A percentile compares a stretch with the other conserved stretches of the same genome.
phyloP scores from a whole-genome alignment of 495 filamentous ascomycete species.

The Trichoderma gamsii region DNA sequence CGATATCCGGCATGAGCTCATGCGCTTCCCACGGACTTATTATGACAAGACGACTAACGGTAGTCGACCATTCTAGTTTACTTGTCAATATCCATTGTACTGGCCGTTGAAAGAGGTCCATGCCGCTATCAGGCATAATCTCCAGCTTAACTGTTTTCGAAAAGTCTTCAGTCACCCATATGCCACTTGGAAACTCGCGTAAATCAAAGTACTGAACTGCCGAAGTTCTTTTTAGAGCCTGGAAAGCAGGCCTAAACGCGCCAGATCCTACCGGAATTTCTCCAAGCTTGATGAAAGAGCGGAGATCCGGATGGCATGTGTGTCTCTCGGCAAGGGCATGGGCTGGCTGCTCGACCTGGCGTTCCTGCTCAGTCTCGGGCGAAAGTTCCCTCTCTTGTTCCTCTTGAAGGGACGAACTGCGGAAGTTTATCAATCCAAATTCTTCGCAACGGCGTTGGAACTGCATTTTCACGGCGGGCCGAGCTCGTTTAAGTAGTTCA shows the following conservation, averaged over 20 bases:
- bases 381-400: slow-evolving; percentile 66
- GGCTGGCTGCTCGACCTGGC: slow-evolving; percentile 46
- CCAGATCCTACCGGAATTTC: too few relatives aligned
- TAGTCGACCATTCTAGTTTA: slow-evolving; percentile 15
- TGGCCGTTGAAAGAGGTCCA: slow-evolving; percentile 49
- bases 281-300: too few relatives aligned
- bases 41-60: slow-evolving; percentile 38
- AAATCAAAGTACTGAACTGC: slow-evolving; percentile 29
- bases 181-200: slow-evolving; percentile 32
- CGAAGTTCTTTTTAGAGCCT: slow-evolving; percentile 35
- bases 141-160: slow-evolving; percentile 36
- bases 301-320: slow-evolving; percentile 40
- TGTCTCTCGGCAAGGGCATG: slow-evolving; percentile 34
- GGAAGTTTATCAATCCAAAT: slow-evolving; percentile 34
- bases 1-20: slow-evolving; percentile 38
- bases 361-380: slow-evolving; percentile 56
- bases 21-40: slow-evolving; percentile 62
- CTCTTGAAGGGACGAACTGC: slow-evolving; percentile 47
- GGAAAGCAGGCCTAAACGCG: slow-evolving; percentile 46
- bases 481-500: background rate
- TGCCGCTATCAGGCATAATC: slow-evolving; percentile 15
- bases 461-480: slow-evolving; percentile 24
- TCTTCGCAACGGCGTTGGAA: slow-evolving; percentile 36
- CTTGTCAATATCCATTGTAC: slow-evolving; percentile 55
- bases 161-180: slow-evolving; percentile 56